These are phyloP conservation scores for Jaapia argillacea DNA, from an alignment of 768 basidiomycete genomes.

Conservation along the genomic window DNA sequence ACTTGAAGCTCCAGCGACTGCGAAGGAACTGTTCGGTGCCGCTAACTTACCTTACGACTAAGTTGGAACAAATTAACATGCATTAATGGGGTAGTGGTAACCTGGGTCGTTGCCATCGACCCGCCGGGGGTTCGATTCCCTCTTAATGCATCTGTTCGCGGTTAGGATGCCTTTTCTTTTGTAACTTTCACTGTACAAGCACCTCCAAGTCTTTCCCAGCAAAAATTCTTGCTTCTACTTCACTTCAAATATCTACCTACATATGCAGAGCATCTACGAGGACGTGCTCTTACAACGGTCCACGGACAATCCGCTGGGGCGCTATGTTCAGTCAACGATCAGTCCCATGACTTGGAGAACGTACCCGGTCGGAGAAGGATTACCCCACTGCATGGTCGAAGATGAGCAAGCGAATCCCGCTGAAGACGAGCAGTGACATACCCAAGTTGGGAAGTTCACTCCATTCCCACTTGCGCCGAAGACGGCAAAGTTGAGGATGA, in stretches of 20 bases:
- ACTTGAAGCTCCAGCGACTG: too few species aligned
- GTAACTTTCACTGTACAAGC: too few species aligned
- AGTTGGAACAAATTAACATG: too few species aligned
- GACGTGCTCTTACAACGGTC: neutral
- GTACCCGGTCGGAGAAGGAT: neutral
- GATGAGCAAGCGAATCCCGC: neutral
- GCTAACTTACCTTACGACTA: too few species aligned
- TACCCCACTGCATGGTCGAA: neutral
- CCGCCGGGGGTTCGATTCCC: slow-evolving; percentile 87
- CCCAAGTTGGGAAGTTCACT: neutral
- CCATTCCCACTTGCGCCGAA: neutral
- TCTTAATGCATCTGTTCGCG: slow-evolving; percentile 77
- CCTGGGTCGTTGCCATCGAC: slow-evolving; percentile 65
- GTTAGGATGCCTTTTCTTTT: too few species aligned
- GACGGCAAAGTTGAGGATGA: neutral
- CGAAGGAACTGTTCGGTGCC: too few species aligned
- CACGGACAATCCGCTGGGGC: neutral
- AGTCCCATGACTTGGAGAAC: neutral
- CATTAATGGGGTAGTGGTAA: slow-evolving; percentile 61
- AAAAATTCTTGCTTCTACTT: too few species aligned
- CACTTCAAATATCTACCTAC: too few species aligned
- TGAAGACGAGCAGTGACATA: neutral
- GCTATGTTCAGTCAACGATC: neutral
- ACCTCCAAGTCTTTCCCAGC: too few species aligned
- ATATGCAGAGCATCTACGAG: too few species aligned